A percentile compares a stretch with the other conserved stretches of the same genome.
Conservation (phyloP, 768 basidiomycete genomes). For the Chalciporus piperatus region DNA sequence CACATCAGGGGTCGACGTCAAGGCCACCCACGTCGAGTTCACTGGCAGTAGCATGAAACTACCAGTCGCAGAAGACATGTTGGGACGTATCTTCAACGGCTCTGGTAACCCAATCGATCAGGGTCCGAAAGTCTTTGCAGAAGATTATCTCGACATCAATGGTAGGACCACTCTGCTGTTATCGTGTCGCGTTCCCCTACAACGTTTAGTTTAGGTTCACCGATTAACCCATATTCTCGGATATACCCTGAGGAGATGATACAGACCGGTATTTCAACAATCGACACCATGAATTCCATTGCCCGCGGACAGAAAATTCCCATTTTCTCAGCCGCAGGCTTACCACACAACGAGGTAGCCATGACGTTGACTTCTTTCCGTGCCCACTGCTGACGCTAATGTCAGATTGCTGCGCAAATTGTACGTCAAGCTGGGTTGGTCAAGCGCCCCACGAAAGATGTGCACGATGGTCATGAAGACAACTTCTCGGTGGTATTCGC, state of each 20-base stretch:
- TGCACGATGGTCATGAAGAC: conserved; percentile 98
- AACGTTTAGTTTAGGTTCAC: conserved; percentile 64
- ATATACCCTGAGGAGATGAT: conserved; percentile 99
- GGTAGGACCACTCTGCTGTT: conserved; percentile 49
- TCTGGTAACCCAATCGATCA: conserved; percentile 97
- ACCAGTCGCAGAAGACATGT: conserved; percentile 98
- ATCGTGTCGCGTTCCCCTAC: conserved; percentile 6
- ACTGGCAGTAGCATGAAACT: conserved; percentile 99
- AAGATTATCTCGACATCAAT: conserved; percentile 99
- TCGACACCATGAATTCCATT: conserved; percentile 97
- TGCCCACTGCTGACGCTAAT: conserved; percentile 21
- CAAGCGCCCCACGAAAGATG: conserved; percentile 93
- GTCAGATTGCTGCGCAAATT: conserved; percentile 97
- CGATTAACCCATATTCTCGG: conserved; percentile 96
- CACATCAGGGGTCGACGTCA: conserved; percentile 95
- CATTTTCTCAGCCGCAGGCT: conserved; percentile 97
- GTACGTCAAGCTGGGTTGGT: conserved; percentile 99
- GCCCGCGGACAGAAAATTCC: conserved; percentile 99
- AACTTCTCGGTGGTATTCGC: conserved; percentile 99
- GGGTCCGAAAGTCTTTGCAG: conserved; percentile 98
- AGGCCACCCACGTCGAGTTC: conserved; percentile 96
- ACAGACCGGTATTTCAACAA: conserved; percentile 99
- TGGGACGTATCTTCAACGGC: conserved; percentile 98
- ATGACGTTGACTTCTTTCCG: conserved; percentile 18
- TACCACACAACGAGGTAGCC: conserved; percentile 94